Evolutionary conservation across 345 rosid species (phyloP), one percentile per base, ranked within the genome.

Genomic region (Corchorus capsularis): DNA sequence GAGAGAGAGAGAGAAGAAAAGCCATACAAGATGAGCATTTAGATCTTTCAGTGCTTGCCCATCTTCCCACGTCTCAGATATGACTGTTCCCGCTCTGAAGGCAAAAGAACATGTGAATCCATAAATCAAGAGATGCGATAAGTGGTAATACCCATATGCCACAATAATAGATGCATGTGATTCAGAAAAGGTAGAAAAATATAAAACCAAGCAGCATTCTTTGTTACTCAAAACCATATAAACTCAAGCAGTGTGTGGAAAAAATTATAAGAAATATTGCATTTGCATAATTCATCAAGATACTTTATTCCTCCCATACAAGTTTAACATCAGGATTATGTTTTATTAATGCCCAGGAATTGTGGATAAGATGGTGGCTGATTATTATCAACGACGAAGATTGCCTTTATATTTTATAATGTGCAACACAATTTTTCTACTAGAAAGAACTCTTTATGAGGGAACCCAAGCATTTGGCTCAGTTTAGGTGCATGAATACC

Each of bases 41-140:
- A 96, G 73, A 87, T 96, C 99, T 86, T 94, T 96, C 82, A 96
- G 84, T 54, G 89, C 87, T 81, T 92, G 99, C 64, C 99, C 99
- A 75, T 96, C 99, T 86, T 96, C 99, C 99, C 99, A 96, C 2
- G 97, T 92, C 87, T 96, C 99, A 79, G 98, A 87, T 82, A 96
- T 89, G 81, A 96, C 82, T 19, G 99, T 94, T 80, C 99, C 99
- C 57, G 99, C 93, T 89, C 99, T 96, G 89, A 81, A 79, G 66
- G 52, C 69, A 79, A 77, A 79, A 59, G 47, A 74, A n/a, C 61
- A 62, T 37, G 39, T 67, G 13, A 72, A 78, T 14, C 37, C 50
- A 60, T 41, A 52, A 53, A 64, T 75, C 45, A 54, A 64, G 39
- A 52, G 43, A 69, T 5, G 16, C n/a, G 49, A 35, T 2, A 32